Base-by-base conservation (phyloP, 352 stramenopile genomes). In the Pythium angustatum region DNA sequence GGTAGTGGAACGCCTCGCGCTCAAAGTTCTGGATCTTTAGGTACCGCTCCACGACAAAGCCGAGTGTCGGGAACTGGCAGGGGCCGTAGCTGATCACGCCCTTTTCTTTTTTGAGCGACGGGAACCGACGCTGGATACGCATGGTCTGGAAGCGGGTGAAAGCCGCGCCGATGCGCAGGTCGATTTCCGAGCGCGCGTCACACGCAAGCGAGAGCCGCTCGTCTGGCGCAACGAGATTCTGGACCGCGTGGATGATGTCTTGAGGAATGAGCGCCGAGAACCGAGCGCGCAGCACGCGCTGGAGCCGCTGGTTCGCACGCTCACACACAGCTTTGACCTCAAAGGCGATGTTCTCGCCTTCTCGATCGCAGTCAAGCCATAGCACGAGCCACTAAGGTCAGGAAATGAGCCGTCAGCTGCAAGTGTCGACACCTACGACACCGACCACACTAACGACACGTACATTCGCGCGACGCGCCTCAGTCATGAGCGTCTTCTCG, bases 291-390 rank as follows among this genome's bases (percentile, higher is more conserved):
- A 81, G 87, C 2, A 98, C 88, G 27, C 82, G 79, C 15, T 98
- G 61, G 8, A 72, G 71, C 8, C 66, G 62, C 3, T 38, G 60
- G 58, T 96, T 97, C 10, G 74, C 83, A 30, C 75, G 79, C 41
- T 87, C 78, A 57, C 93, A 98, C 8, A 98, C 77, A 31, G 77
- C 48, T 40, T 97, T 96, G 30, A 98, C 90, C 73, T 99, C 98
- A 71, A 98, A 98, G 14, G 91, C 96, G 69, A 99, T 99, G 55
- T 98, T 98, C 73, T 99, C 98, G n/a, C 98, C 98, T 73, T 99
- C 98, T 27, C 97, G 91, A 92, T 99, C 98, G 68, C 98, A 99
- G 94, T 99, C 98, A 24, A 99, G 77, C 98, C 98, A 99, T 31
- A 99, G 76, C 31, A 98, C 81, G 1, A 99, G 85, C 81, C 86